Evolutionary conservation across 2,329 filamentous ascomycete species (phyloP), one percentile per base, ranked within the genome.

Genomic region (Trichoderma sp.): DNA sequence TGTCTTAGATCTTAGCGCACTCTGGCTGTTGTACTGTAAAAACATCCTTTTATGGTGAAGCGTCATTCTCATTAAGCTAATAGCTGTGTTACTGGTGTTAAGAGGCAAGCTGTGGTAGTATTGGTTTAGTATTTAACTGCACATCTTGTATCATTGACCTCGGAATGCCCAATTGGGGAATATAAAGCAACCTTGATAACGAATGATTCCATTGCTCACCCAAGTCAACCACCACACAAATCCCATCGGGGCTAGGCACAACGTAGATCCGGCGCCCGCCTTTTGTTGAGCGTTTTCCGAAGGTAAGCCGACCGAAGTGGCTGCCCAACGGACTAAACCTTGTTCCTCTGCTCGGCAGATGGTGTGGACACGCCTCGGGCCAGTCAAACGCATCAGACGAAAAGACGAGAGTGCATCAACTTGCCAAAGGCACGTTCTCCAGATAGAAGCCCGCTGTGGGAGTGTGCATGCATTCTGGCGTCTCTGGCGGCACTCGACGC

Each of bases 261-360:
- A 32, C 30, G 47, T 57, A 66, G 47, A 56, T 66, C 63, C 43
- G 63, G 53, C 15, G 36, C 32, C 47, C n/a, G 26, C n/a, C 39
- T 28, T 56, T 53, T 47, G 30, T 51, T 34, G 18, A 47, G 15
- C 8, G 6, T n/a, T 26, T 61, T 64, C 68, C 68, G 60, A 70
- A 53, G 47, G 47, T 64, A 63, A 57, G 68, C 68, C 60, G 68
- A 39, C 36, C 36, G 36, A 70, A 70, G 32, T 57, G 26, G 68
- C 60, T 39, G 67, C 56, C 70, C 62, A 67, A 67, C 30, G 32
- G 56, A 14, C 53, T 26, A 61, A 71, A 71, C 70, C 62, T 71
- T 67, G 62, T 67, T 43, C 56, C 63, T 66, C 53, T 58, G 26
- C 32, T 32, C 69, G 51, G 47, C 69, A 65, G 28, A 21, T 64